Evolutionary conservation across 2,329 filamentous ascomycete species (phyloP).

Genomic region (Apiospora rasikravindrae): DNA sequence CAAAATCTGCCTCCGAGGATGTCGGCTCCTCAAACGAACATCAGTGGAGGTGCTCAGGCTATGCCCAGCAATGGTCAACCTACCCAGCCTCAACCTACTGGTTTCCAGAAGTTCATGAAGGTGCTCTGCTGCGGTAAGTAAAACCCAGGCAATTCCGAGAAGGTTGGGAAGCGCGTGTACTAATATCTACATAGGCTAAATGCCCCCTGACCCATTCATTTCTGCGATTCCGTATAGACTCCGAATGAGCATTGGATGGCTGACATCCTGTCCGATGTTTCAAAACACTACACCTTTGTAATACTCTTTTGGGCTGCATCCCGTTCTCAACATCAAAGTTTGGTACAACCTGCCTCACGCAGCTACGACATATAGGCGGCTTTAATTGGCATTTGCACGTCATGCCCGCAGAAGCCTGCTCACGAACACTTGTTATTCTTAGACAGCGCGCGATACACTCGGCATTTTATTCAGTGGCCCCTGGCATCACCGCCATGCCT

Average conservation of each 20-base stretch:
- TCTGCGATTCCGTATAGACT: conserved; percentile 39
- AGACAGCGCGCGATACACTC: conserved; percentile 11
- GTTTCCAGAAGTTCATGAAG: conserved; percentile 93
- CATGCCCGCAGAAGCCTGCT: conserved; percentile 5
- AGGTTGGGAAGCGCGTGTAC: not conserved
- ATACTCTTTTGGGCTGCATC: conserved; percentile 32
- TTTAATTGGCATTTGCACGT: conserved; percentile 11
- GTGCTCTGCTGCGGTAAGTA: conserved; percentile 83
- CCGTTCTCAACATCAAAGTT: conserved; percentile 23
- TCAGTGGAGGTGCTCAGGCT: conserved; percentile 56
- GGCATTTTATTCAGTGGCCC: conserved; percentile 6
- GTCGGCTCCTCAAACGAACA: conserved; percentile 60
- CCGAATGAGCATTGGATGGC: conserved; percentile 34
- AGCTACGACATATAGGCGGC: conserved; percentile 21
- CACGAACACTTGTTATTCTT: conserved; percentile 17
- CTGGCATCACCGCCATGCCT: not conserved
- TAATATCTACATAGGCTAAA: conserved; percentile 12
- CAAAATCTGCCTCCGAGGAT: conserved; percentile 78
- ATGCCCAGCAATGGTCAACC: conserved; percentile 59
- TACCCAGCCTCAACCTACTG: conserved; percentile 75
- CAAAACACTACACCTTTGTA: conserved; percentile 29
- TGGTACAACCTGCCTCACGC: conserved; percentile 20
- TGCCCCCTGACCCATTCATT: conserved; percentile 26
- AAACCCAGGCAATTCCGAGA: not conserved
- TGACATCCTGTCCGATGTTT: conserved; percentile 15